phyloP scores from a whole-genome alignment of 192 early-diverging fungal species.

The Gryganskiella cystojenkinii region DNA sequence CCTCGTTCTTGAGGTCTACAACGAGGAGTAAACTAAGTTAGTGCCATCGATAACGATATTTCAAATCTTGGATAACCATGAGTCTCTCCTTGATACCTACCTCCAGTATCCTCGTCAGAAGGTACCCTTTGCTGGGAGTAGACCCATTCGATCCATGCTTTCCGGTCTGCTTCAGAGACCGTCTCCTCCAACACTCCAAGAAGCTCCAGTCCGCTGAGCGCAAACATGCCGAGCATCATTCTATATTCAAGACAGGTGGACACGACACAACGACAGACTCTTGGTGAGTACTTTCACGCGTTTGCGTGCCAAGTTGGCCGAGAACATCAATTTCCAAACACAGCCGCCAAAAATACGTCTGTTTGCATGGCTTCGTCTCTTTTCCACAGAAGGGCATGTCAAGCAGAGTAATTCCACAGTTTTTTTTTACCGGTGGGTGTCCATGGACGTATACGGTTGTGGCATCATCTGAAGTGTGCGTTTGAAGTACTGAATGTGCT shows the following conservation, averaged over 20 bases:
- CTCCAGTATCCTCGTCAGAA: slow-evolving; percentile 24
- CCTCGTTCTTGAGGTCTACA: slow-evolving; percentile 22
- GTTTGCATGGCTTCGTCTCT: neutral
- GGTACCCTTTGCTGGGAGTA: slow-evolving; percentile 92
- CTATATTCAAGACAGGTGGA: slow-evolving; percentile 51
- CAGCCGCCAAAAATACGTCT: neutral
- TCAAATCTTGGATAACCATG: neutral
- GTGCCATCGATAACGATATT: neutral
- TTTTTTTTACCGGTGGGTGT: slow-evolving; percentile 72
- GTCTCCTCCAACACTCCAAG: slow-evolving; percentile 72
- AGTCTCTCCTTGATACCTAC: neutral
- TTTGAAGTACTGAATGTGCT: slow-evolving; percentile 80
- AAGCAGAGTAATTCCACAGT: neutral
- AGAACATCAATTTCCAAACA: too few relatives aligned
- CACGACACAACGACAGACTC: too few relatives aligned
- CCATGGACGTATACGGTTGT: slow-evolving; percentile 70
- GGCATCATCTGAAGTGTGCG: slow-evolving; percentile 78
- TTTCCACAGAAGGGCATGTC: neutral
- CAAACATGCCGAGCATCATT: slow-evolving; percentile 91
- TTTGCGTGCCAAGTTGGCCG: too few relatives aligned
- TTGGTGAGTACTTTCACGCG: too few relatives aligned
- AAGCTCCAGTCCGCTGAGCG: slow-evolving; percentile 83
- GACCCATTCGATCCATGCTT: slow-evolving; percentile 93
- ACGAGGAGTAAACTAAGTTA: neutral
- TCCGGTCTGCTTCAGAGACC: slow-evolving; percentile 63